Evolutionary conservation across 768 basidiomycete genomes (phyloP).

Genomic region (Termitomyces sp.): DNA sequence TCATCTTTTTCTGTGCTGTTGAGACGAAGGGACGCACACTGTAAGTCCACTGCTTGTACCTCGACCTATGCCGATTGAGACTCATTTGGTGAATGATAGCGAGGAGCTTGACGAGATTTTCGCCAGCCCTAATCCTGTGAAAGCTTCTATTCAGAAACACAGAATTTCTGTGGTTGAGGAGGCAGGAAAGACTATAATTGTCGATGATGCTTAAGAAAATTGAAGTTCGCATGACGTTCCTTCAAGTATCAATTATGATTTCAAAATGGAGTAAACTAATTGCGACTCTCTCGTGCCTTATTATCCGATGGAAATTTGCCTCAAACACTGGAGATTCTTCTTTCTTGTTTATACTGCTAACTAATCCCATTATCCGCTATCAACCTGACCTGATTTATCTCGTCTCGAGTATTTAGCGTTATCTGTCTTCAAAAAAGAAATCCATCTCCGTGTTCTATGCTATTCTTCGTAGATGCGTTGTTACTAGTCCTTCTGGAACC

Average conservation of each 20-base stretch:
- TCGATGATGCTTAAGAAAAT: conserved; percentile 13
- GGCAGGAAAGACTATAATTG: conserved; percentile 22
- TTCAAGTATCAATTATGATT: background rate
- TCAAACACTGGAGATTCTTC: background rate
- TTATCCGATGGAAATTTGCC: background rate
- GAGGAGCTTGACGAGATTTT: conserved; percentile 44
- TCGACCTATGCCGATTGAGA: background rate
- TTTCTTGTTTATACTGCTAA: background rate
- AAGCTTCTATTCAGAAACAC: conserved; percentile 35
- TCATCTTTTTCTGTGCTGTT: conserved; percentile 38
- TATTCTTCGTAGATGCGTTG: too few relatives aligned
- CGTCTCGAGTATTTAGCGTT: too few relatives aligned
- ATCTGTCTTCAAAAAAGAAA: too few relatives aligned
- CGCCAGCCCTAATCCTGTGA: conserved; percentile 32
- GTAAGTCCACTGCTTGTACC: conserved; percentile 22
- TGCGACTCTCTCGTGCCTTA: background rate
- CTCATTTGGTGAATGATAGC: conserved; percentile 17
- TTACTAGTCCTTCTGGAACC: too few relatives aligned
- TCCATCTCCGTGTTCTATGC: too few relatives aligned
- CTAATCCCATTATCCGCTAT: too few relatives aligned
- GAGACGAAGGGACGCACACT: conserved; percentile 42
- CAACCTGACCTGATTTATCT: too few relatives aligned
- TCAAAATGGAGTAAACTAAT: background rate
- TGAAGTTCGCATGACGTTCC: background rate
- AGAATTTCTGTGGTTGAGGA: conserved; percentile 37